Evolutionary conservation across 2,329 filamentous ascomycete species (phyloP).

Genomic region (Aspergillus clavatus): DNA sequence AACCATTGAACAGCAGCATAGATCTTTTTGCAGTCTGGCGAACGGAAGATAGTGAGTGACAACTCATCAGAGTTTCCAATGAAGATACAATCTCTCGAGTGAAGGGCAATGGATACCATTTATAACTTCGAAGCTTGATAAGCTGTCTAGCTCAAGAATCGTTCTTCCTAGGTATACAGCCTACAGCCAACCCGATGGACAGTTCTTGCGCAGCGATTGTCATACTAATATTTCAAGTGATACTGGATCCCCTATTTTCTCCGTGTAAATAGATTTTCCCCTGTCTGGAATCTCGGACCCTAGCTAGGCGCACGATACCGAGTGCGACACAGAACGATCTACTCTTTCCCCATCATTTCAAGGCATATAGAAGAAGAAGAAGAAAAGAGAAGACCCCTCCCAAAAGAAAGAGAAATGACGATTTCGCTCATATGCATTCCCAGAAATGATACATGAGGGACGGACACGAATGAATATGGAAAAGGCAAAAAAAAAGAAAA

Average conservation of each 20-base stretch:
- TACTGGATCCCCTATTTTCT: not conserved
- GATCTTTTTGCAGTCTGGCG: too few relatives aligned
- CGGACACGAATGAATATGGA: constrained; percentile 1
- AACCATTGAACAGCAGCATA: too few relatives aligned
- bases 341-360: not conserved
- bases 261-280: not conserved
- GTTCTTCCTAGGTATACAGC: not conserved
- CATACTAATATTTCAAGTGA: not conserved
- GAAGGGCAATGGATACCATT: too few relatives aligned
- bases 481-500: not conserved
- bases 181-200: not conserved
- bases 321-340: not conserved
- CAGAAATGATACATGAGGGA: constrained; percentile 9
- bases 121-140: too few relatives aligned
- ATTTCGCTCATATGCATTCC: constrained; percentile 22
- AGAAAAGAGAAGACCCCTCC: constrained; percentile 1
- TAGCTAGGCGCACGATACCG: not conserved
- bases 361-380: too few relatives aligned
- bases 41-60: too few relatives aligned
- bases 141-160: too few relatives aligned
- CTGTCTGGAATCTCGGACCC: too few relatives aligned
- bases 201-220: not conserved
- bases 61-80: too few relatives aligned
- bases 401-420: not conserved
- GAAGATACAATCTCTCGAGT: too few relatives aligned